Base-by-base conservation (phyloP, 2,329 filamentous ascomycete genomes). In the Anthostomella pinea region DNA sequence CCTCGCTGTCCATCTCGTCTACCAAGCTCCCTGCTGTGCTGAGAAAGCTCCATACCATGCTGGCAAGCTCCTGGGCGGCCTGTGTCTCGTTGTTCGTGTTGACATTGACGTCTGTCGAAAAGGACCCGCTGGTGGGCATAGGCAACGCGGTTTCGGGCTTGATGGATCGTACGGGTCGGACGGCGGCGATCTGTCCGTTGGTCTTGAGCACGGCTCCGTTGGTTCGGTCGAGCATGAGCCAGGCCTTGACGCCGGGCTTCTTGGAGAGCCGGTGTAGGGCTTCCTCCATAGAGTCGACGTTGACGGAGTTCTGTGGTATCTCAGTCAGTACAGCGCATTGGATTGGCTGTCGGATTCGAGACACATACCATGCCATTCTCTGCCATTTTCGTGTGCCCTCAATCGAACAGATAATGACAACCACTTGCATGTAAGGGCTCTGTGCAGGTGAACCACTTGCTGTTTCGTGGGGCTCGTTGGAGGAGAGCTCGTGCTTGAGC, bases 181-280 rank as follows among this genome's bases (percentile, higher is more conserved):
- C 72, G 10, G 74, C 72, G 2, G 80, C 76, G 9, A 83, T 66
- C 42, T 87, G 72, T 31, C 87, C 87, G 35, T 78, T 85, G 6
- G 81, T 85, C 56, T 84, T 85, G 34, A 93, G 73, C 33, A 93
- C 85, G 2, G 83, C 75, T 34, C 85, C 86, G 15, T 77, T 83
- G 10, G 75, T 66, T 38, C 85, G 79, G 51, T 89, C 85, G 26
- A 93, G 70, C 36, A 88, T 78, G 31, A 93, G 73, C 37, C 85
- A 85, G 51, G 83, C 85, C 59, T 85, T 85, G 33, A 93, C 86
- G 43, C 85, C 85, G 19, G 84, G 76, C 56, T 91, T 91, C 57
- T 84, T 83, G 25, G 83, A 80, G 28, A 93, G 71, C 13, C 84
- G 81, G 30, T 75, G 77, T 42, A 90, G 75, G 43, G 77, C 67